These are phyloP conservation scores for Taphrina communis DNA, from an alignment of 1,139 yeast species.

Conservation along the genomic window DNA sequence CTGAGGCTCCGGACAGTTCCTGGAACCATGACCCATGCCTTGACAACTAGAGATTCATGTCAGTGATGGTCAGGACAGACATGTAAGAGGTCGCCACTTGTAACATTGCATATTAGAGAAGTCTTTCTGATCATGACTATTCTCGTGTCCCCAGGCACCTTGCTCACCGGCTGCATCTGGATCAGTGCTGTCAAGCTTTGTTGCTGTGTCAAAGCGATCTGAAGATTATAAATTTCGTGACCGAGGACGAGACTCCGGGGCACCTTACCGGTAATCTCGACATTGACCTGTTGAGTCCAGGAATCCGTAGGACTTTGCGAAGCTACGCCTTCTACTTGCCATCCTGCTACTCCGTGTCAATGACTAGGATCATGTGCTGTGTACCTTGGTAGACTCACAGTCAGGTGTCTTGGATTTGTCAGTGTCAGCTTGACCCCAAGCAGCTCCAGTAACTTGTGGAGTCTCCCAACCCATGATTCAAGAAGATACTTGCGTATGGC, in stretches of 20 bases:
- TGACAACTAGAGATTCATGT: constrained; percentile 3
- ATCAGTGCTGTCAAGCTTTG: not conserved
- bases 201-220: constrained; percentile 1
- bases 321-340: not conserved
- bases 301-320: not conserved
- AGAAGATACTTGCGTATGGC: too few relatives aligned
- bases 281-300: constrained; percentile 5
- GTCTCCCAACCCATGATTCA: constrained; percentile 5
- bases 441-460: not conserved
- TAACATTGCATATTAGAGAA: constrained; percentile 15
- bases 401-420: not conserved
- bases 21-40: constrained; percentile 12
- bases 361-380: not conserved
- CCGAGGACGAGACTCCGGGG: not conserved
- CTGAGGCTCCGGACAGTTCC: constrained; percentile 16
- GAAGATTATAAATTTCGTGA: not conserved
- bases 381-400: constrained; percentile 8
- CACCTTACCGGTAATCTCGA: constrained; percentile 1
- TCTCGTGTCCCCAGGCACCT: constrained; percentile 4
- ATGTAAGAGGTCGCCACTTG: not conserved
- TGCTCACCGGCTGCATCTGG: not conserved
- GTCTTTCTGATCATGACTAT: constrained; percentile 4
- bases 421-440: not conserved
- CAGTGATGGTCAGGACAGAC: not conserved
- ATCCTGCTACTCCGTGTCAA: not conserved